Base-by-base conservation (phyloP, 129 eudicot species). In the Rutidosis leptorrhynchoides region DNA sequence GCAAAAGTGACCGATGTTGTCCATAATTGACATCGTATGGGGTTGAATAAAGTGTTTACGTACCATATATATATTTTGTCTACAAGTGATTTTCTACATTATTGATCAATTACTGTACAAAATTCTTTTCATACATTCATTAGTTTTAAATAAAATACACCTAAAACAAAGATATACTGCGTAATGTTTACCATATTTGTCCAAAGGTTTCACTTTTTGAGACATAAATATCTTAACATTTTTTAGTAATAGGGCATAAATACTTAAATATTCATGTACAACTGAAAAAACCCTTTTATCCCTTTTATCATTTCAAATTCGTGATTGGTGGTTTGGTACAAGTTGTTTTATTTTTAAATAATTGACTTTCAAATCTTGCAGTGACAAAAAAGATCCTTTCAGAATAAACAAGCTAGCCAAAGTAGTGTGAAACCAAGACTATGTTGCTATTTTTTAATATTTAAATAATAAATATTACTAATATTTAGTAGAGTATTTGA, bases 391-490 rank as follows among this genome's bases (percentile, higher is more conserved):
- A 16, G 17, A n/a, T 59, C 49, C 48, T 12, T 57, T 69, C 15
- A 45, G 49, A 71, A 48, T 71, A 48, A 70, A 28, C 45, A 2
- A 46, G 59, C 45, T 1, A 46, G 59, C 54, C 75, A 59, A 70
- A 61, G 53, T 71, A 61, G 49, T 59, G 7, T 70, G 67, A 58
- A 71, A 70, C 67, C 46, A 70, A 19, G 58, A 42, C 56, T 21
- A 26, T n/a, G 4, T 28, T 30, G 45, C 65, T 7, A 60, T 16
- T 55, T 21, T 54, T 20, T 22, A 27, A 5, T 11, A 12, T 14
- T 4, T 48, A 27, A 15, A 29, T 19, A 23, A 5, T 6, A 55
- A 55, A 22, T 32, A 33, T 23, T n/a, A n/a, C n/a, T n/a, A n/a
- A n/a, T n/a, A n/a, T n/a, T n/a, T n/a, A n/a, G n/a, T n/a, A n/a